phyloP scores from a whole-genome alignment of 1,139 yeast species.

The Lodderomyces parapsilosis region DNA sequence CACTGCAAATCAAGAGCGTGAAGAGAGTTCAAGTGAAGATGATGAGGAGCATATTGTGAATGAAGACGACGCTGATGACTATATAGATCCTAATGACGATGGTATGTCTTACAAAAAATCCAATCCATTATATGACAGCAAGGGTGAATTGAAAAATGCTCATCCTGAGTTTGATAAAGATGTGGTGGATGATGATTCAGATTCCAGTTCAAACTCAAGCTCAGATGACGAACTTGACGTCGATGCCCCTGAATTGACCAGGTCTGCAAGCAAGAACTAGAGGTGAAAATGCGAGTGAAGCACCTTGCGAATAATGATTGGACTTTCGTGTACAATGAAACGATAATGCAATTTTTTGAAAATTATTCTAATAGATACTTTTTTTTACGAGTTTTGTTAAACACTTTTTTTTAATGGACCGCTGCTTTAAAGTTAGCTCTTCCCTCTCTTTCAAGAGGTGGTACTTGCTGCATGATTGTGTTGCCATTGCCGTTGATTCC shows the following conservation, averaged over 20 bases:
- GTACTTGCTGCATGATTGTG: conserved; percentile 45
- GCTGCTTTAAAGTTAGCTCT: conserved; percentile 28
- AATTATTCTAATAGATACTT: not conserved
- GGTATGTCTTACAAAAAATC: conserved; percentile 70
- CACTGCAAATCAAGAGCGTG: conserved; percentile 36
- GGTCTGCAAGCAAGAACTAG: conserved; percentile 44
- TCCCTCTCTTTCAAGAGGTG: conserved; percentile 87
- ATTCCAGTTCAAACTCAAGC: conserved; percentile 8
- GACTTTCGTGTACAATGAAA: conserved; percentile 1
- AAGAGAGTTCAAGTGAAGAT: conserved; percentile 23
- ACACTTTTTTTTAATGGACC: conserved; percentile 6
- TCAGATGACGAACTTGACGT: conserved; percentile 21
- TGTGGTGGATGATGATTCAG: conserved; percentile 9
- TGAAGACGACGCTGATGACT: conserved; percentile 64
- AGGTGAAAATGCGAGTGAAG: too few species aligned
- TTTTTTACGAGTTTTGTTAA: not conserved
- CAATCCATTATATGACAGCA: conserved; percentile 56
- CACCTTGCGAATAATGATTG: not conserved
- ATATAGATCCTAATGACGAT: conserved; percentile 79
- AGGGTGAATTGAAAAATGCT: conserved; percentile 30
- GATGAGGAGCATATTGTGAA: conserved; percentile 48
- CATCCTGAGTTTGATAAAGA: not conserved
- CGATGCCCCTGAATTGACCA: conserved; percentile 30
- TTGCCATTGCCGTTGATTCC: conserved; percentile 5
- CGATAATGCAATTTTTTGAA: conserved; percentile 2